Base-by-base conservation (phyloP, 129 eudicot genomes). In the Deinandra increscens region DNA sequence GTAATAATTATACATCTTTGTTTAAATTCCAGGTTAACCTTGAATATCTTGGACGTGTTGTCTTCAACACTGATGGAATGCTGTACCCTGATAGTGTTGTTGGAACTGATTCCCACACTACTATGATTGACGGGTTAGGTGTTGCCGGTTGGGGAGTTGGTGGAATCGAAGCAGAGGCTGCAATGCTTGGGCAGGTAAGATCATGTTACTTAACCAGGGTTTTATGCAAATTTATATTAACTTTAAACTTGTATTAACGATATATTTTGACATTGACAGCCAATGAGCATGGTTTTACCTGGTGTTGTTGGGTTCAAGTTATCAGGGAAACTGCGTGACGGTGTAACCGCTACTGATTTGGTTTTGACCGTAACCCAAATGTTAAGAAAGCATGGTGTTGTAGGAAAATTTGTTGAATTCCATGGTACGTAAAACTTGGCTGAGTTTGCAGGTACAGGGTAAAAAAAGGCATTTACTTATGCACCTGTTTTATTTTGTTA, bases 61-160 rank as follows among this genome's bases (percentile, higher is more conserved):
- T 93, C 48, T 93, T 93, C 83, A 93, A 89, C 79, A 86, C 78
- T 13, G 84, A 86, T 11, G 98, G 98, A 33, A 72, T 93, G 56
- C 82, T 93, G 42, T 93, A 93, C 78, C 98, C 98, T 37, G 98
- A 93, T 73, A 93, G 98, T 87, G 98, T 93, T 56, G 98, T 93
- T 12, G 98, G 98, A 59, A 93, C 98, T 49, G 98, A 93, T 70
- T 93, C 98, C 41, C 98, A 93, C 76, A 93, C 98, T 17, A 93
- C 98, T 23, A 93, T 93, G 98, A 93, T 93, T 77, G 98, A 93
- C 65, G 98, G 98, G 70, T 75, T 93, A 45, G 98, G 98, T n/a
- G 98, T 93, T 85, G 95, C 98, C 75, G 98, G 98, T 45, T 93
- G 98, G 98, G 98, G 98, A 75, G 98, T 93, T 78, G 98, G 98